A percentile compares a stretch with the other conserved stretches of the same genome.
Conservation (phyloP, 2,329 filamentous ascomycete genomes). For the Neurospora sp. region DNA sequence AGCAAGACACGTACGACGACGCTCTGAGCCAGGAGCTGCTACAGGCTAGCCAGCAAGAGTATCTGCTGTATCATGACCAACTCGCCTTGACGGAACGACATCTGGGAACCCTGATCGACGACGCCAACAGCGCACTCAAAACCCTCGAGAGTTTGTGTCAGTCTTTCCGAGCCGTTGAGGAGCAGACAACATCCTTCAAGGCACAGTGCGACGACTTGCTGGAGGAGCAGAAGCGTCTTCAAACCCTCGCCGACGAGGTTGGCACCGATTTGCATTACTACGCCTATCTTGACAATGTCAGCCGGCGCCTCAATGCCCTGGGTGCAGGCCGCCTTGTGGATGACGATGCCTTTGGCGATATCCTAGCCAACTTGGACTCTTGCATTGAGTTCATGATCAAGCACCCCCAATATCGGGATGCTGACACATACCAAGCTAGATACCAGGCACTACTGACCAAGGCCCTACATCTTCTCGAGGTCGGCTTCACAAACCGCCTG, state of each 20-base stretch:
- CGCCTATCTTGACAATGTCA: conserved; percentile 83
- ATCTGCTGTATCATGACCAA: conserved; percentile 75
- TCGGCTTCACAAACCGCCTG: conserved; percentile 42
- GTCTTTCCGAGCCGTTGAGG: conserved; percentile 79
- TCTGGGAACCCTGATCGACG: conserved; percentile 65
- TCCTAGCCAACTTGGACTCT: conserved; percentile 76
- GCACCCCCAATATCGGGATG: conserved; percentile 77
- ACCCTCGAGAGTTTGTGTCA: conserved; percentile 70
- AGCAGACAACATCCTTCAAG: conserved; percentile 87
- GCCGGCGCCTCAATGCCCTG: conserved; percentile 80
- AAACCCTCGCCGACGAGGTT: conserved; percentile 71
- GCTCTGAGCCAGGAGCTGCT: conserved; percentile 61
- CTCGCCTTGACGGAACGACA: conserved; percentile 72
- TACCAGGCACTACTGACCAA: conserved; percentile 73
- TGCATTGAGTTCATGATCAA: conserved; percentile 88
- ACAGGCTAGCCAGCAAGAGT: conserved; percentile 75
- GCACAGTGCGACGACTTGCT: conserved; percentile 84
- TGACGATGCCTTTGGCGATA: conserved; percentile 74
- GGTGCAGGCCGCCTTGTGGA: conserved; percentile 80
- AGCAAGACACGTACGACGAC: conserved; percentile 30
- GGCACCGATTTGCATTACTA: conserved; percentile 91
- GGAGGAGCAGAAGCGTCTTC: conserved; percentile 68
- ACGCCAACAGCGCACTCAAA: conserved; percentile 65
- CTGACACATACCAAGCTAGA: conserved; percentile 75
- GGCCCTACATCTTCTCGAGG: conserved; percentile 50